Evolutionary conservation across 805 yeast genomes (phyloP).

Genomic region (Wickerhamomyces alni): DNA sequence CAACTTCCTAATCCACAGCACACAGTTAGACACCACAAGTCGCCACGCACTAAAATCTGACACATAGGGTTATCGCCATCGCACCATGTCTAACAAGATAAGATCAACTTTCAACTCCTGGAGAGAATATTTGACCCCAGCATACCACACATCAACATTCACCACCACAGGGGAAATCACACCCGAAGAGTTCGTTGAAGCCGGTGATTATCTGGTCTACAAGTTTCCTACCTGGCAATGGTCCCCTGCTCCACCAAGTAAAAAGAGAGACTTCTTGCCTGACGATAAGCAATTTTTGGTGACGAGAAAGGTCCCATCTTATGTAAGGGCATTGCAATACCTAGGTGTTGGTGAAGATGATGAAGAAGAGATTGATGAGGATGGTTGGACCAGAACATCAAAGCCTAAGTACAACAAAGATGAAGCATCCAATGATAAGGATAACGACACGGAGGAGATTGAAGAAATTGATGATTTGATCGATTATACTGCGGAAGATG

Average conservation of each 20-base stretch:
- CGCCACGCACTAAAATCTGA: no score
- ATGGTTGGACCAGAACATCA: conserved; percentile 52
- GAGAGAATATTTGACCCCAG: conserved; percentile 91
- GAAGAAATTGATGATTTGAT: conserved; percentile 42
- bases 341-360: conserved; percentile 37
- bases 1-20: no score
- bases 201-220: conserved; percentile 88
- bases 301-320: conserved; percentile 85
- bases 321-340: conserved; percentile 56
- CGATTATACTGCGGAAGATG: conserved; percentile 37
- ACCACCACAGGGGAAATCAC: conserved; percentile 84
- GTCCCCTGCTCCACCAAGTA: conserved; percentile 55
- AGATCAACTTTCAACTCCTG: conserved; percentile 78
- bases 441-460: conserved; percentile 17
- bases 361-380: conserved; percentile 37
- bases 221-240: conserved; percentile 98
- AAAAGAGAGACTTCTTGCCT: conserved; percentile 69
- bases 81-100: conserved; percentile 31
- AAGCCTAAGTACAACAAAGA: conserved; percentile 20
- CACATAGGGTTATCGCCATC: neutral
- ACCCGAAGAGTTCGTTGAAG: conserved; percentile 90
- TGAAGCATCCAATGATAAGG: conserved; percentile 8
- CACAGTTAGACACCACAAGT: no score
- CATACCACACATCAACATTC: conserved; percentile 81
- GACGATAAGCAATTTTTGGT: conserved; percentile 80